Percentiles rank a stretch among this genome's conserved stretches.
phyloP scores from a whole-genome alignment of 768 basidiomycete genomes.

The Clavulina sp. region DNA sequence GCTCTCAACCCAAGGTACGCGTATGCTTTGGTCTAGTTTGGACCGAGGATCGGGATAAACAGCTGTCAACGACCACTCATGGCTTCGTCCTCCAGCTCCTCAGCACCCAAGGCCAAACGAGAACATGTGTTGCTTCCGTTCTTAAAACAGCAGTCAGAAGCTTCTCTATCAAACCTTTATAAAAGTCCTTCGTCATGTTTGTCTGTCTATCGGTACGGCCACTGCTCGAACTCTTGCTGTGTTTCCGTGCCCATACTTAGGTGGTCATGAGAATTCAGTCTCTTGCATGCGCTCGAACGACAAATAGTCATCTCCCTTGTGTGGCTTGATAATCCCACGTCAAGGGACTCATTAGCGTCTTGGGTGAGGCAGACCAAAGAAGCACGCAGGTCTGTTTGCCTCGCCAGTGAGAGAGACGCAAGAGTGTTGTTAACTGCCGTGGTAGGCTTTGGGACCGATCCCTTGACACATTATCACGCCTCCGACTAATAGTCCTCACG shows the following conservation, averaged over 20 bases:
- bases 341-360: constrained; percentile 45
- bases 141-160: constrained; percentile 64
- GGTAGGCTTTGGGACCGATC: constrained; percentile 17
- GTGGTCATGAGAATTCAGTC: constrained; percentile 26
- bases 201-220: constrained; percentile 63
- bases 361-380: constrained; percentile 51
- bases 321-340: constrained; percentile 68
- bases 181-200: constrained; percentile 77
- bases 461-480: constrained; percentile 26
- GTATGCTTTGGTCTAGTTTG: too few species aligned
- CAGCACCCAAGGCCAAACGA: too few species aligned
- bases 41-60: too few species aligned
- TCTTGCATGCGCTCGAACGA: constrained; percentile 60
- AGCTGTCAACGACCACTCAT: too few species aligned
- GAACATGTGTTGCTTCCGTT: constrained; percentile 40
- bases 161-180: constrained; percentile 60
- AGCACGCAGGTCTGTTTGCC: constrained; percentile 40
- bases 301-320: constrained; percentile 77
- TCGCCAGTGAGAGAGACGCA: not conserved
- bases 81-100: too few species aligned
- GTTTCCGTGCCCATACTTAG: not conserved
- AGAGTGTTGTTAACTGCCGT: too few species aligned
- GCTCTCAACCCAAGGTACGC: too few species aligned
- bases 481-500: constrained; percentile 43
- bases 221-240: constrained; percentile 1